Conservation (phyloP, 257 asterid genomes). For the Ilex aquifolium region DNA sequence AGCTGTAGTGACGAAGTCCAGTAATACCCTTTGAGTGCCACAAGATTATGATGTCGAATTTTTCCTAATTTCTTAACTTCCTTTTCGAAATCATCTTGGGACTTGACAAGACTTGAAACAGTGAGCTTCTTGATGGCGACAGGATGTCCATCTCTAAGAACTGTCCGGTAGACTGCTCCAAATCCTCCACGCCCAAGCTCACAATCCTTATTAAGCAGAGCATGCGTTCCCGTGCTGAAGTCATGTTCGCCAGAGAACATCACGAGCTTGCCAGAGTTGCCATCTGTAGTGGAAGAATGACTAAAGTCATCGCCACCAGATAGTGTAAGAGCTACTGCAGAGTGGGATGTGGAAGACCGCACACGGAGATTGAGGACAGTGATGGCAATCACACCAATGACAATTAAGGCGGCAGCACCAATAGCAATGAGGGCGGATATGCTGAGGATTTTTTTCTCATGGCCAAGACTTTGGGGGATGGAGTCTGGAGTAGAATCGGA, state of each 20-base stretch:
- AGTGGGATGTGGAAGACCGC: slow-evolving; percentile 46
- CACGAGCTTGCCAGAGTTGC: slow-evolving; percentile 79
- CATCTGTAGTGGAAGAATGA: slow-evolving; percentile 52
- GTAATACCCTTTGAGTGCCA: slow-evolving; percentile 76
- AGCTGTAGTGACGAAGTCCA: slow-evolving; percentile 90
- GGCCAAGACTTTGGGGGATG: slow-evolving; percentile 38
- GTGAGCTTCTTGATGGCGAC: slow-evolving; percentile 90
- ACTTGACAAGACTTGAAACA: slow-evolving; percentile 71
- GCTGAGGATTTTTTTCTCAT: slow-evolving; percentile 72
- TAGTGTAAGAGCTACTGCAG: slow-evolving; percentile 56
- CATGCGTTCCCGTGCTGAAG: slow-evolving; percentile 70
- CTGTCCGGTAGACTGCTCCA: slow-evolving; percentile 75
- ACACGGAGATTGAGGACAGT: slow-evolving; percentile 78
- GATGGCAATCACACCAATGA: slow-evolving; percentile 75
- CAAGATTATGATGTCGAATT: slow-evolving; percentile 55
- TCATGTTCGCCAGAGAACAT: slow-evolving; percentile 85
- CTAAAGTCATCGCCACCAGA: slow-evolving; percentile 73
- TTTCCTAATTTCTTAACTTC: slow-evolving; percentile 65
- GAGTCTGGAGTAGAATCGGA: slow-evolving; percentile 49
- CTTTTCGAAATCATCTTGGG: slow-evolving; percentile 78
- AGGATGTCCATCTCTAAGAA: slow-evolving; percentile 62
- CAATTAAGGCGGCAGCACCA: slow-evolving; percentile 81
- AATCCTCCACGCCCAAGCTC: slow-evolving; percentile 95
- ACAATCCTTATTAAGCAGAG: slow-evolving; percentile 79
- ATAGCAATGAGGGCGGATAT: slow-evolving; percentile 84